Percentiles rank a stretch among this genome's conserved stretches.
Evolutionary conservation across 306 rosid species (phyloP).

Genomic region (Corylus avellana): DNA sequence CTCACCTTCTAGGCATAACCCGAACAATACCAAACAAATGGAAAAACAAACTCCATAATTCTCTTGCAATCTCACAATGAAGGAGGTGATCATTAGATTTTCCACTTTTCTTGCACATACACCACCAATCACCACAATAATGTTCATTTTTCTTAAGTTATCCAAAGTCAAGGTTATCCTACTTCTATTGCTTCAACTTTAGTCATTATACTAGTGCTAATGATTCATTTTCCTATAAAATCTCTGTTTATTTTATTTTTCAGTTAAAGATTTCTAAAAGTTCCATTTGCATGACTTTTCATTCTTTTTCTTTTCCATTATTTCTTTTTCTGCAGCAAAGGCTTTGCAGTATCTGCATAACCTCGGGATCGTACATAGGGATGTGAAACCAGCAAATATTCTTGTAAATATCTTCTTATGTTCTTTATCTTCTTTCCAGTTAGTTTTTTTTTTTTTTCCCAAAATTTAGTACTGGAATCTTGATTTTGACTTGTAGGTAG

Average conservation of each 20-base stretch:
- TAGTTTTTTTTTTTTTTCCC: not conserved
- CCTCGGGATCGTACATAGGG: constrained; percentile 91
- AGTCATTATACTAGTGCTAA: not conserved
- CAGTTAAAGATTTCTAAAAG: not conserved
- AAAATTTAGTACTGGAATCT: not conserved
- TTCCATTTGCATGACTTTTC: constrained; percentile 3
- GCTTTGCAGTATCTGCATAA: constrained; percentile 87
- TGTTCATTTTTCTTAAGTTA: no score
- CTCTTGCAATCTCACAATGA: no score
- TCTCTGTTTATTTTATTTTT: not conserved
- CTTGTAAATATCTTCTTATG: constrained; percentile 62
- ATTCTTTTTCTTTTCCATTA: constrained; percentile 22
- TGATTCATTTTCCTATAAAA: not conserved
- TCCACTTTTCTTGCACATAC: no score
- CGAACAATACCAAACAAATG: no score
- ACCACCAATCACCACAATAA: no score
- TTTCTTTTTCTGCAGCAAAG: constrained; percentile 67
- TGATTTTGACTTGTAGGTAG: constrained; percentile 6
- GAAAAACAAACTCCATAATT: no score
- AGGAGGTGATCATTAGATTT: no score
- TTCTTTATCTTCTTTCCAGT: constrained; percentile 18
- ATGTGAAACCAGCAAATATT: constrained; percentile 94
- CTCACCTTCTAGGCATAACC: no score
- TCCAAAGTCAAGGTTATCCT: no score
- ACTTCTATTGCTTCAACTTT: no score